phyloP scores from a whole-genome alignment of 129 eudicot genomes.

The Helianthus annuus region HanXRQr2.0-SUNRISE NC_035441.2:132081199-132081698 shows the following conservation, averaged over 20 bases:
- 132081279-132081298: constrained; percentile 42
- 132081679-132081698: no score
- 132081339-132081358: constrained; percentile 54
- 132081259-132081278: constrained; percentile 66
- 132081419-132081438: constrained; percentile 46
- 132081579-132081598: not conserved
- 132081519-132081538: not conserved
- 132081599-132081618: not conserved
- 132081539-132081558: not conserved
- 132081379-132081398: constrained; percentile 69
- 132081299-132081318: constrained; percentile 53
- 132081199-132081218: constrained; percentile 54
- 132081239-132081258: constrained; percentile 56
- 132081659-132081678: no score
- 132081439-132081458: constrained; percentile 50
- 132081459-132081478: constrained; percentile 62
- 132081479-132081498: constrained; percentile 46
- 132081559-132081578: not conserved
- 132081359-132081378: constrained; percentile 62
- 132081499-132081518: constrained; percentile 60
- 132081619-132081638: no score
- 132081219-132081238: constrained; percentile 61
- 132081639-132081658: no score
- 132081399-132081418: constrained; percentile 52
- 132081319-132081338: constrained; percentile 48